Conservation (phyloP, 768 basidiomycete genomes). For the Lyophyllum shimeji region DNA sequence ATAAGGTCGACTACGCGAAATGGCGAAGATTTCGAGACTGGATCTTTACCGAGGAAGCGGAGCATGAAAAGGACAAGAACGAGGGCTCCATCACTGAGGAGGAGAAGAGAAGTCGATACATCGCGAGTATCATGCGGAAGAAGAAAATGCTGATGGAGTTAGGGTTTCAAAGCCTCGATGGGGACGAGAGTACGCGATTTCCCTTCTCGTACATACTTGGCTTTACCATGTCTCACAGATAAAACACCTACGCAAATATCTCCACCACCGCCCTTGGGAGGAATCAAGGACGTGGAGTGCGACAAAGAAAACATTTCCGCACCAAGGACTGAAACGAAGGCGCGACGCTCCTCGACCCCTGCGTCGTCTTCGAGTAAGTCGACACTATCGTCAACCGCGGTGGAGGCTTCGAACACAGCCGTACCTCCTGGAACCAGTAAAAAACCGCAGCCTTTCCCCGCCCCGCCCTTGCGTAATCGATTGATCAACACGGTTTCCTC, state of each 20-base stretch:
- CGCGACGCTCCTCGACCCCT: constrained; percentile 1
- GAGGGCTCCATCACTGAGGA: constrained; percentile 24
- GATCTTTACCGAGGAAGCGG: constrained; percentile 35
- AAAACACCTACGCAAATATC: background rate
- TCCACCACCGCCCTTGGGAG: constrained; percentile 22
- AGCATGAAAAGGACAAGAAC: constrained; percentile 26
- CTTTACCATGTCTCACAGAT: background rate
- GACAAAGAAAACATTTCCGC: constrained; percentile 28
- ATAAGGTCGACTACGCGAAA: constrained; percentile 52
- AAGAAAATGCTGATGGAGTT: constrained; percentile 23
- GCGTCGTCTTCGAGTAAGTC: background rate
- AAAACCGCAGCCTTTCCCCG: background rate
- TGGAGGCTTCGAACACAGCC: constrained; percentile 5
- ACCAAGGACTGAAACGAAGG: constrained; percentile 11
- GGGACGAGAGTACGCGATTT: background rate
- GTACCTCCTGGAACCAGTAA: constrained; percentile 13
- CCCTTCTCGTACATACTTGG: background rate
- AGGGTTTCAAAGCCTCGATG: constrained; percentile 15
- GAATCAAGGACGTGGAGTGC: constrained; percentile 13
- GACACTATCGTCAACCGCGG: constrained; percentile 3
- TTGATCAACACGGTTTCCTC: constrained; percentile 3
- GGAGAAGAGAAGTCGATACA: constrained; percentile 26
- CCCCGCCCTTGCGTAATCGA: background rate
- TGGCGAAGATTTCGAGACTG: constrained; percentile 48
- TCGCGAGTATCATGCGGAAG: constrained; percentile 20